These are phyloP conservation scores for Pisolithus marmoratus DNA, from an alignment of 768 basidiomycete genomes.

Conservation along the genomic window DNA sequence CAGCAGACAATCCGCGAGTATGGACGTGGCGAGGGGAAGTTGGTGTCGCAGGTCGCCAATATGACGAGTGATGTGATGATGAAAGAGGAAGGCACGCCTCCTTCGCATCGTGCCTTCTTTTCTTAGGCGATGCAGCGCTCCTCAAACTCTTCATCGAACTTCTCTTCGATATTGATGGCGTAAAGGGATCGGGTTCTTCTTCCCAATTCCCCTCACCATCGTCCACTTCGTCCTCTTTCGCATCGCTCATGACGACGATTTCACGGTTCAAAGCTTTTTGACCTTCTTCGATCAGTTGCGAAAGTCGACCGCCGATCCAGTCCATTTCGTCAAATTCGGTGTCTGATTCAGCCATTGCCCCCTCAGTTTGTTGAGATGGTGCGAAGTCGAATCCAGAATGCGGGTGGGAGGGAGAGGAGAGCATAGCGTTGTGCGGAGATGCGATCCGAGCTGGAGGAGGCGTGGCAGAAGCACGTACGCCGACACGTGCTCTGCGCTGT, in stretches of 20 bases:
- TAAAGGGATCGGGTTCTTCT: conserved; percentile 42
- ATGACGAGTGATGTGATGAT: no score
- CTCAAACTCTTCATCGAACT: conserved; percentile 24
- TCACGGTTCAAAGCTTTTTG: conserved; percentile 72
- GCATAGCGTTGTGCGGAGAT: conserved; percentile 10
- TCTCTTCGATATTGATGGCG: conserved; percentile 20
- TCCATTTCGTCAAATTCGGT: conserved; percentile 61
- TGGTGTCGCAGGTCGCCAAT: conserved; percentile 8
- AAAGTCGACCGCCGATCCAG: conserved; percentile 71
- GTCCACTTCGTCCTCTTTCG: conserved; percentile 69
- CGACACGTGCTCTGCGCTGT: conserved; percentile 30
- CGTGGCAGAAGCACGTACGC: conserved; percentile 12
- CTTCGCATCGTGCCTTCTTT: no score
- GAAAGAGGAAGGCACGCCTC: no score
- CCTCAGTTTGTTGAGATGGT: conserved; percentile 17
- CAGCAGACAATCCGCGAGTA: conserved; percentile 30
- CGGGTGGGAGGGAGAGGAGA: conserved; percentile 22
- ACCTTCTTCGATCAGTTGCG: conserved; percentile 70
- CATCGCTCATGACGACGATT: conserved; percentile 72
- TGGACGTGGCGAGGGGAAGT: conserved; percentile 11
- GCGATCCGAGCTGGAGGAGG: conserved; percentile 18
- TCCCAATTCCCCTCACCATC: conserved; percentile 75
- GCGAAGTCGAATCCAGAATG: conserved; percentile 42
- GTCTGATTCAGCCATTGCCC: conserved; percentile 28
- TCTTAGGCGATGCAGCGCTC: conserved; percentile 1